Conservation (phyloP, 2,329 filamentous ascomycete species). For the Fusarium lateritium region DNA sequence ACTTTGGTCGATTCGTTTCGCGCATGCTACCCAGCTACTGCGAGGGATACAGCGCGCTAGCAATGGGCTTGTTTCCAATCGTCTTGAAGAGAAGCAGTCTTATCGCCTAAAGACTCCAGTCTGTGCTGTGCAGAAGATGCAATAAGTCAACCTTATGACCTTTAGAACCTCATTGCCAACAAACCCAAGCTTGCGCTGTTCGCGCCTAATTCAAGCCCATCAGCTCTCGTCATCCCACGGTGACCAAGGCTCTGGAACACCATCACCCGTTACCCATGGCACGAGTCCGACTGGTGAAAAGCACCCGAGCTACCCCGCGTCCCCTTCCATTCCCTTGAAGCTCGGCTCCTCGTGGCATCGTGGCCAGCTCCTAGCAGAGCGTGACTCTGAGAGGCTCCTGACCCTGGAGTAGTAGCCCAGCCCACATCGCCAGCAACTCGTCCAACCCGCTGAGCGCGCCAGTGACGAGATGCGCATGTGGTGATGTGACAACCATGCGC, state of each 20-base stretch:
- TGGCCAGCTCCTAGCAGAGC: slow-evolving; percentile 9
- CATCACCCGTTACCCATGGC: slow-evolving; percentile 28
- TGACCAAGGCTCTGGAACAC: slow-evolving; percentile 25
- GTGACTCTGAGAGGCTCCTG: slow-evolving; percentile 23
- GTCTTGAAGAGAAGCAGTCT: slow-evolving; percentile 10
- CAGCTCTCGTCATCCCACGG: slow-evolving; percentile 26
- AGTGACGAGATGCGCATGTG: slow-evolving; percentile 50
- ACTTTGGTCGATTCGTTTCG: slow-evolving; percentile 26
- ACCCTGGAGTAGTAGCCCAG: slow-evolving; percentile 4
- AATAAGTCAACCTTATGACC: slow-evolving; percentile 12
- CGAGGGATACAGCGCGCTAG: slow-evolving; percentile 48
- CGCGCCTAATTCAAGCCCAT: slow-evolving; percentile 24
- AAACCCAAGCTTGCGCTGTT: slow-evolving; percentile 28
- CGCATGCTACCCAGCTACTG: slow-evolving; percentile 47
- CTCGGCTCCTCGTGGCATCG: slow-evolving; percentile 33
- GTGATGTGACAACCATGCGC: slow-evolving; percentile 49
- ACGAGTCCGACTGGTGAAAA: slow-evolving; percentile 32
- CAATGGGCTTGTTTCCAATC: slow-evolving; percentile 31
- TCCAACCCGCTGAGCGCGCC: slow-evolving; percentile 44
- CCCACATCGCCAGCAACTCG: slow-evolving; percentile 34
- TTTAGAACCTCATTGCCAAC: not conserved
- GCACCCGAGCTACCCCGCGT: slow-evolving; percentile 32
- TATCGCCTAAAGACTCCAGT: slow-evolving; percentile 7
- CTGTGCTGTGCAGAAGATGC: slow-evolving; percentile 1
- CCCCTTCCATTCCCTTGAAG: slow-evolving; percentile 13